Conservation (phyloP, 192 early-diverging fungal genomes). For the Linnemannia zychae region DNA sequence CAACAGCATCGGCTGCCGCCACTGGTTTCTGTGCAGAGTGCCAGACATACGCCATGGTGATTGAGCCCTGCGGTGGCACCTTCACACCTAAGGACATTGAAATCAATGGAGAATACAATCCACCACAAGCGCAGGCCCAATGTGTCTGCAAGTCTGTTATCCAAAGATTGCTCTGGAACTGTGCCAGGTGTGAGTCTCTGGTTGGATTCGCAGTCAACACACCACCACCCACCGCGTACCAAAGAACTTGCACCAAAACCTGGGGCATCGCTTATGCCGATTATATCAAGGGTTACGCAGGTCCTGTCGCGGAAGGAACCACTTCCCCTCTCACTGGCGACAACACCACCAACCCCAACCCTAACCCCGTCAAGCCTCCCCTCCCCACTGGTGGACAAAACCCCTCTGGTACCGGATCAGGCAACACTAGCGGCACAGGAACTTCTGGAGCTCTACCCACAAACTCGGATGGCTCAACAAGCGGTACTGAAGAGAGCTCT, state of each 20-base stretch:
- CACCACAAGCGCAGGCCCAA: slow-evolving; percentile 19
- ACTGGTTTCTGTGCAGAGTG: slow-evolving; percentile 51
- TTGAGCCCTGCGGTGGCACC: slow-evolving; percentile 29
- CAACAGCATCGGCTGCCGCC: slow-evolving; percentile 16
- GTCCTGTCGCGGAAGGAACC: slow-evolving; percentile 33
- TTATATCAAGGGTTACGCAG: slow-evolving; percentile 32
- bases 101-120: slow-evolving; percentile 28
- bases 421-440: background rate
- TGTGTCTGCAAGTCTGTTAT: slow-evolving; percentile 36
- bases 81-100: slow-evolving; percentile 22
- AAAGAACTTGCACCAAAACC: slow-evolving; percentile 8
- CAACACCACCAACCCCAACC: background rate
- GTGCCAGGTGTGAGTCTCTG: slow-evolving; percentile 15
- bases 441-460: background rate
- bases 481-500: background rate
- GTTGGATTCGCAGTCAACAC: background rate
- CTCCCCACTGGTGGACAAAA: background rate
- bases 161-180: slow-evolving; percentile 42
- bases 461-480: background rate
- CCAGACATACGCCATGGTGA: slow-evolving; percentile 33
- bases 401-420: background rate
- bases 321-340: slow-evolving; percentile 4
- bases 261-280: slow-evolving; percentile 5
- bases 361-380: background rate
- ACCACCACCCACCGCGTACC: slow-evolving; percentile 27